Conservation (phyloP, 1,139 yeast genomes). For the Yamadazyma spencermartinsiae region DNA sequence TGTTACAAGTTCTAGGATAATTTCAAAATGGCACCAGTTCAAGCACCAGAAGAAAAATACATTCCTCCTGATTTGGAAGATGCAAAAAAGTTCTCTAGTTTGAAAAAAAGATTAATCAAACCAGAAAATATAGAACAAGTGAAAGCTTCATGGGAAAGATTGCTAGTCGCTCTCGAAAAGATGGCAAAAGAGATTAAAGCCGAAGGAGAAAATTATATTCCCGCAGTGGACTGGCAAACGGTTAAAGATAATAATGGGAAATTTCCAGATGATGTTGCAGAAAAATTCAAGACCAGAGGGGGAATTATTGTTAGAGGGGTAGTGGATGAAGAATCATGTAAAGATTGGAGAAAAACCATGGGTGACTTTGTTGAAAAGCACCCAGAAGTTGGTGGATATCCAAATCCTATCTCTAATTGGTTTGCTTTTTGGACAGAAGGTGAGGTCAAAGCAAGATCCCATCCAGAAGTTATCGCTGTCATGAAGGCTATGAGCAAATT, state of each 20-base stretch:
- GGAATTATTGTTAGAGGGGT: constrained; percentile 22
- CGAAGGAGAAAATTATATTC: constrained; percentile 18
- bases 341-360: constrained; percentile 21
- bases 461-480: constrained; percentile 33
- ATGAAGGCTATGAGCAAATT: constrained; percentile 31
- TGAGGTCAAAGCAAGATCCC: constrained; percentile 43
- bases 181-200: constrained; percentile 16
- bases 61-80: constrained; percentile 15
- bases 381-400: constrained; percentile 34
- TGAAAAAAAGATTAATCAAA: constrained; percentile 19
- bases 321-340: constrained; percentile 17
- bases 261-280: constrained; percentile 15
- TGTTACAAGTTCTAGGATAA: too few species aligned
- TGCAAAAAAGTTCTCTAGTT: constrained; percentile 9
- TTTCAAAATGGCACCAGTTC: constrained; percentile 14
- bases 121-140: constrained; percentile 23
- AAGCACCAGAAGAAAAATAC: constrained; percentile 1
- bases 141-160: constrained; percentile 23
- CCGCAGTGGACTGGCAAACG: constrained; percentile 19
- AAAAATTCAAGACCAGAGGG: constrained; percentile 18
- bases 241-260: constrained; percentile 15
- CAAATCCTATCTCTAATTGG: constrained; percentile 30
- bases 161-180: constrained; percentile 19
- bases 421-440: constrained; percentile 45
- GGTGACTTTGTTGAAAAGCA: constrained; percentile 23